phyloP scores from a whole-genome alignment of 164 flowering plant species.

The Nelumbo lutea region DNA sequence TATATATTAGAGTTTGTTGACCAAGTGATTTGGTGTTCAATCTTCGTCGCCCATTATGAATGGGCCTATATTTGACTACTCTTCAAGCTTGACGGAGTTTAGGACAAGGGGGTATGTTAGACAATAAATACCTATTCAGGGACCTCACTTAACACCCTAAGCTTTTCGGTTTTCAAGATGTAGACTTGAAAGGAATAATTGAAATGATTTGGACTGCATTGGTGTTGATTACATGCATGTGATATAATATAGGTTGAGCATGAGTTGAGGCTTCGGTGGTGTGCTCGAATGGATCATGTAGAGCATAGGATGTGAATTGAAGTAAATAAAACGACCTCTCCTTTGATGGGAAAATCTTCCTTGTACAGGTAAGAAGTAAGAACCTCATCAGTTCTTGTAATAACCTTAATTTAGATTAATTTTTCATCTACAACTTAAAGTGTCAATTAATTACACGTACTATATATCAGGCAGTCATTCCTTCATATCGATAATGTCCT shows the following conservation, averaged over 20 bases:
- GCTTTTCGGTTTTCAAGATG: no score
- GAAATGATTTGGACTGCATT: no score
- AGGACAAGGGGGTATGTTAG: no score
- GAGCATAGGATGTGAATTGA: conserved; percentile 36
- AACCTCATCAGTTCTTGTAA: not conserved
- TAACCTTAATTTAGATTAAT: not conserved
- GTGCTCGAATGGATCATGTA: conserved; percentile 35
- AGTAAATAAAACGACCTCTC: conserved; percentile 6
- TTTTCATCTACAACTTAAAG: not conserved
- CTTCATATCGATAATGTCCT: not conserved
- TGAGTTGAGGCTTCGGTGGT: conserved; percentile 36
- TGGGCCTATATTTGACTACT: no score
- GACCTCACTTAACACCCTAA: no score
- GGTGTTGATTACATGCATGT: not conserved
- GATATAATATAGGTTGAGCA: conserved; percentile 20
- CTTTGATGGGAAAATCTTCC: conserved; percentile 21
- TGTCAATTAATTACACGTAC: not conserved
- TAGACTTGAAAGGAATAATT: no score
- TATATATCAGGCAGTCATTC: not conserved
- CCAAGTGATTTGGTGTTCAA: no score
- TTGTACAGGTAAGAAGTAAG: conserved; percentile 13
- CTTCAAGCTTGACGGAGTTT: no score
- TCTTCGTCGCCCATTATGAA: no score
- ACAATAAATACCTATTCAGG: no score
- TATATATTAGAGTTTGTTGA: no score